phyloP scores from a whole-genome alignment of 495 filamentous ascomycete genomes.

The Neurospora tetraspora region DNA sequence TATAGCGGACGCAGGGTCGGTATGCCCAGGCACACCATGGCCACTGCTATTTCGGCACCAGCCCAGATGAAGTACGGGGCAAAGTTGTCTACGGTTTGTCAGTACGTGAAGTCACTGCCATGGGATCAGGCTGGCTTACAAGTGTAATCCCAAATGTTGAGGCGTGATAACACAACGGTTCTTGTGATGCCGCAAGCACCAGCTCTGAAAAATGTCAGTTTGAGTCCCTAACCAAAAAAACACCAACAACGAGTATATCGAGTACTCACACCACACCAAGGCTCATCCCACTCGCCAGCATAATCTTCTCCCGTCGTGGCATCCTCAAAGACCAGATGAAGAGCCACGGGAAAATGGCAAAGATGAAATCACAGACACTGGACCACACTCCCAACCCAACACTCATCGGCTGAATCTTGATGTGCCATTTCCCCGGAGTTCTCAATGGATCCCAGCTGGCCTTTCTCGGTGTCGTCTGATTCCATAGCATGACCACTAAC shows the following conservation, averaged over 20 bases:
- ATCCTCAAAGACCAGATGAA: slow-evolving; percentile 33
- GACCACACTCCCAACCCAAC: slow-evolving; percentile 31
- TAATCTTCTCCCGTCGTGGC: slow-evolving; percentile 30
- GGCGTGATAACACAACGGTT: slow-evolving; percentile 24
- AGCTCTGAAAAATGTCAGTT: slow-evolving; percentile 19
- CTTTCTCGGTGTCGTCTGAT: slow-evolving; percentile 26
- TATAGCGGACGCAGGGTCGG: slow-evolving; percentile 30
- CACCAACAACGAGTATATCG: neutral
- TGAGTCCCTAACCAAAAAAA: too few species aligned
- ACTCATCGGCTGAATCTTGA: slow-evolving; percentile 28
- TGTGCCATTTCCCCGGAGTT: slow-evolving; percentile 27
- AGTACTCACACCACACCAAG: slow-evolving; percentile 31
- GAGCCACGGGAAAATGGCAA: slow-evolving; percentile 35
- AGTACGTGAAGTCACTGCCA: neutral
- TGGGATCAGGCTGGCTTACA: slow-evolving; percentile 9
- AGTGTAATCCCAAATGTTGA: slow-evolving; percentile 30
- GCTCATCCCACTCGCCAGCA: slow-evolving; percentile 33
- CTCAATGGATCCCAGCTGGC: slow-evolving; percentile 29
- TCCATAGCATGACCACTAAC: slow-evolving; percentile 27
- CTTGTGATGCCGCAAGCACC: slow-evolving; percentile 31
- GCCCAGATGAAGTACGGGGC: slow-evolving; percentile 32
- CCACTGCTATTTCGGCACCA: slow-evolving; percentile 30
- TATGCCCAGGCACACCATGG: slow-evolving; percentile 31
- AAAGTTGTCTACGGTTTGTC: slow-evolving; percentile 18
- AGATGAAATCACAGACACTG: slow-evolving; percentile 33